Percentiles rank a stretch among this genome's conserved stretches.
phyloP scores from a whole-genome alignment of 176 grass and related monocot genomes.

The Phragmites australis region DNA sequence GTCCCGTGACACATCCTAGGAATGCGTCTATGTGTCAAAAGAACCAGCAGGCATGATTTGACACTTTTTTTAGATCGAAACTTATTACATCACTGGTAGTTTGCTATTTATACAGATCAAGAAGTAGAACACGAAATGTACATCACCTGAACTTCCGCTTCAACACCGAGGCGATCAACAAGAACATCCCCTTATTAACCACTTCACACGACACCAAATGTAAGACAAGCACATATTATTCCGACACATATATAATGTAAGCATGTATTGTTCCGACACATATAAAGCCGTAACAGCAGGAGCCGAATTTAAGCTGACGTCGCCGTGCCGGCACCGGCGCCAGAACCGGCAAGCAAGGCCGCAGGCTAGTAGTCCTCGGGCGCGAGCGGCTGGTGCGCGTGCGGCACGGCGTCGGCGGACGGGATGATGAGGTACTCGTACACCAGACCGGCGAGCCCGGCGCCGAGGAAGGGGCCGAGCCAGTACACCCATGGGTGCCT shows the following conservation, averaged over 20 bases:
- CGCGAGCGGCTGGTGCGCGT: slow-evolving; percentile 83
- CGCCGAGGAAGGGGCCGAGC: slow-evolving; percentile 76
- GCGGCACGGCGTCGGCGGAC: slow-evolving; percentile 30
- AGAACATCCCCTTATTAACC: slow-evolving; percentile 37
- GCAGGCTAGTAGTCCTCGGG: slow-evolving; percentile 79
- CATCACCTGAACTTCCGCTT: neutral
- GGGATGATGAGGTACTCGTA: slow-evolving; percentile 90
- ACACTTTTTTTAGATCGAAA: too few relatives aligned
- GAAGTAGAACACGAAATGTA: neutral
- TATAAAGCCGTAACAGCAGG: too few relatives aligned
- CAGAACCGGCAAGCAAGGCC: too few relatives aligned
- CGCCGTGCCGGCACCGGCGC: too few relatives aligned
- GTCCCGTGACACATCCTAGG: too few relatives aligned
- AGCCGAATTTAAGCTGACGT: too few relatives aligned
- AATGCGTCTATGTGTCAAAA: too few relatives aligned
- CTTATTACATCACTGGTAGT: too few relatives aligned
- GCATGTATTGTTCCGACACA: too few relatives aligned
- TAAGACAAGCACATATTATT: neutral
- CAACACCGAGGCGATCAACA: neutral
- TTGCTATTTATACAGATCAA: too few relatives aligned
- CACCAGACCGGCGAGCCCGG: slow-evolving; percentile 59
- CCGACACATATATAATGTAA: neutral
- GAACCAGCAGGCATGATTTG: too few relatives aligned
- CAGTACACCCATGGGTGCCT: slow-evolving; percentile 94
- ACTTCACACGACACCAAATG: neutral